Conservation (phyloP, 177 flowering plant species). For the Vitis hybrid region DNA sequence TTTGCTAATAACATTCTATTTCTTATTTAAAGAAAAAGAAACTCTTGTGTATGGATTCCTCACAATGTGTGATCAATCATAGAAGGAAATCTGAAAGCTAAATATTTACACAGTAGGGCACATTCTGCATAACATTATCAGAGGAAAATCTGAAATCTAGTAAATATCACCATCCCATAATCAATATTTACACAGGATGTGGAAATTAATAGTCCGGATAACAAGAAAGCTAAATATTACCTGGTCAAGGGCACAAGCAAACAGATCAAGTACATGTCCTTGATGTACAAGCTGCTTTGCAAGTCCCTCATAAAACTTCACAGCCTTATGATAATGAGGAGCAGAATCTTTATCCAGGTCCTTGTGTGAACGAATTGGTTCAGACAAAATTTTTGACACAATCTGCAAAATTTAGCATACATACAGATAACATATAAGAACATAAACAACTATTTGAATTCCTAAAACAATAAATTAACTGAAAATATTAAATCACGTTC, state of each 20-base stretch:
- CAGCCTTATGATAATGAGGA: conserved; percentile 75
- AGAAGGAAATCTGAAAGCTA: not conserved
- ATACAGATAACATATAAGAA: conserved; percentile 6
- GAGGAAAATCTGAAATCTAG: too few relatives aligned
- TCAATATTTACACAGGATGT: not conserved
- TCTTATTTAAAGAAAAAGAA: too few relatives aligned
- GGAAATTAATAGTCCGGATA: not conserved
- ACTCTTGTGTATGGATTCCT: too few relatives aligned
- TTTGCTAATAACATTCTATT: too few relatives aligned
- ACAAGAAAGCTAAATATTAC: conserved; percentile 27
- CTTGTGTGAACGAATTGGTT: conserved; percentile 97
- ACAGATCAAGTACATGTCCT: conserved; percentile 91
- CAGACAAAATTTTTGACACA: conserved; percentile 79
- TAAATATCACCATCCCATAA: too few relatives aligned
- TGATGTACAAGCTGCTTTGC: conserved; percentile 93
- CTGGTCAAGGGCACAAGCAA: conserved; percentile 99
- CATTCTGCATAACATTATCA: too few relatives aligned
- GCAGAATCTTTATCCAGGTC: conserved; percentile 96
- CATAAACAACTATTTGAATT: not conserved
- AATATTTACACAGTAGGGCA: not conserved
- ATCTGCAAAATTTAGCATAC: conserved; percentile 48
- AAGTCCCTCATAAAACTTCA: conserved; percentile 89
- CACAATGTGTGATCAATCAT: not conserved
- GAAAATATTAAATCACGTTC: not conserved
- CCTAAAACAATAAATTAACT: not conserved